phyloP scores from a whole-genome alignment of 1,284 basidiomycete genomes.

The Irpex sp. region DNA sequence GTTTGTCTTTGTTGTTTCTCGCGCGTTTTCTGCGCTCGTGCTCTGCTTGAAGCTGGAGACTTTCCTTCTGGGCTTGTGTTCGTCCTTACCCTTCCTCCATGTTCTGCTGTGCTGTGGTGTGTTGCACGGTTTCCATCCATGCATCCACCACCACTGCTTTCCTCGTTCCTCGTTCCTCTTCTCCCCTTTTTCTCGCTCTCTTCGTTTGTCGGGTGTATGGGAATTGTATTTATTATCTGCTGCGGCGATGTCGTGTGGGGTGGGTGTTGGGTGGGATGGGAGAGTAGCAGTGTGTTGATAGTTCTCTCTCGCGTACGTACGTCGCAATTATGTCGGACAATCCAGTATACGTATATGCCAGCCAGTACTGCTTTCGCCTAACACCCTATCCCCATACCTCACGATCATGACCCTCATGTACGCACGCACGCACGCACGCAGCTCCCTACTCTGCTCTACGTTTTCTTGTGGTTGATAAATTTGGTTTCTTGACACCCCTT shows the following conservation, averaged over 20 bases:
- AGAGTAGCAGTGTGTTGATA: not conserved
- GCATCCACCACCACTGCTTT: too few species aligned
- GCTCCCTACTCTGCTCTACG: not conserved
- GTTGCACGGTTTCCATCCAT: too few species aligned
- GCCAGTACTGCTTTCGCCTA: not conserved
- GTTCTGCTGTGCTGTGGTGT: not conserved
- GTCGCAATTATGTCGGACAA: not conserved
- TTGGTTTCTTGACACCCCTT: not conserved
- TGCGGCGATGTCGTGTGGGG: not conserved
- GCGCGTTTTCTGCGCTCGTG: not conserved
- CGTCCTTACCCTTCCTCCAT: not conserved
- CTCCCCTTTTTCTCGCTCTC: not conserved
- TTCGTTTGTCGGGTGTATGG: slow-evolving; percentile 1
- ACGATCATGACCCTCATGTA: not conserved
- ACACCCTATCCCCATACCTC: not conserved
- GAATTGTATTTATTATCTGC: not conserved
- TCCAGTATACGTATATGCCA: not conserved
- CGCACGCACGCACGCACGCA: not conserved
- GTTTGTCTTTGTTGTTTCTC: not conserved
- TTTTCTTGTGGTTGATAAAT: not conserved
- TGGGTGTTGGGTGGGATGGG: not conserved
- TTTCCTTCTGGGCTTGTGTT: not conserved
- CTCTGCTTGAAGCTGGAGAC: not conserved
- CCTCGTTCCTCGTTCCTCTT: not conserved
- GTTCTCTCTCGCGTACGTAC: not conserved